phyloP scores from a whole-genome alignment of 2,329 filamentous ascomycete genomes.

The Pseudopyrenochaeta lycopersici region DNA sequence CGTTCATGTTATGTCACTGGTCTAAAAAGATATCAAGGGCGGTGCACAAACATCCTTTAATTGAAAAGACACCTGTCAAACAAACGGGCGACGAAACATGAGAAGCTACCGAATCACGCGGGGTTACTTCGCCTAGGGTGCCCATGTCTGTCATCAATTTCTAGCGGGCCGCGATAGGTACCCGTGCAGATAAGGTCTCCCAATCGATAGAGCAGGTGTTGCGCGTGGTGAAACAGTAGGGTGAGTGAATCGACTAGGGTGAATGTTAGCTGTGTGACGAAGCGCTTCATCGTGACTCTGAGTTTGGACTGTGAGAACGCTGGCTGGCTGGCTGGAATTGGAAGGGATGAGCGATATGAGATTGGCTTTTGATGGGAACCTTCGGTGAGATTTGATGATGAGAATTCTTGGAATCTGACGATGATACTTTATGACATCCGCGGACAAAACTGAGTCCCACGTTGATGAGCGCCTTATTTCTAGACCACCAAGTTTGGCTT shows the following conservation, averaged over 20 bases:
- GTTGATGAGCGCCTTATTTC: neutral
- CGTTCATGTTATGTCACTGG: neutral
- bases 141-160: constrained; percentile 15
- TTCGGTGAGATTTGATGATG: constrained; percentile 8
- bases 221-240: constrained; percentile 28
- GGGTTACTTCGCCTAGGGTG: constrained; percentile 16
- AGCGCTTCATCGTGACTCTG: constrained; percentile 24
- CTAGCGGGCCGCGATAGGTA: constrained; percentile 23
- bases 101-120: constrained; percentile 6
- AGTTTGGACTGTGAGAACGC: constrained; percentile 6
- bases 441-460: neutral
- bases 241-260: constrained; percentile 14
- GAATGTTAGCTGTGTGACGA: constrained; percentile 22
- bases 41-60: neutral
- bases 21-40: neutral
- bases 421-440: neutral
- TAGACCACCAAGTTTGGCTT: too few species aligned
- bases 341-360: constrained; percentile 3
- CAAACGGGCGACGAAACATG: constrained; percentile 10
- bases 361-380: neutral
- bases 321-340: constrained; percentile 20
- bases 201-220: constrained; percentile 27
- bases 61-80: constrained; percentile 2
- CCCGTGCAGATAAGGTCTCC: constrained; percentile 18
- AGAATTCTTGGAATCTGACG: neutral